Base-by-base conservation (phyloP, 1,284 basidiomycete species). In the Albatrellus sp. region DNA sequence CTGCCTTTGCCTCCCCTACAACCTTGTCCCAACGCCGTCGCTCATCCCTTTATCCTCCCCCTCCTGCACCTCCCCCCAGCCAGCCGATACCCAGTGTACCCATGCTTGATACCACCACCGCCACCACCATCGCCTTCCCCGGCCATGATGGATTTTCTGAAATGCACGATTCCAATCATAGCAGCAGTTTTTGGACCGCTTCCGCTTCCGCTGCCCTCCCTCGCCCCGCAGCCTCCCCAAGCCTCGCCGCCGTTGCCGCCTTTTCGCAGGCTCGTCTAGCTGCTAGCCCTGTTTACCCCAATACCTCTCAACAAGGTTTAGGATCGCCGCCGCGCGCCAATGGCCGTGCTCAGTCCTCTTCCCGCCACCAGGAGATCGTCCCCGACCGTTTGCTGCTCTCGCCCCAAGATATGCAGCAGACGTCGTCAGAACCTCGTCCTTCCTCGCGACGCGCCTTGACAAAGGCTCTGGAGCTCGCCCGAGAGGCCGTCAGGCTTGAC, bases 381-480 rank as follows among this genome's bases (percentile, higher is more conserved):
- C 65, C 63, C 44, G 69, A 70, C 53, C 64, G 67, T 44, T 55
- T 69, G 3, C 53, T 71, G 12, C 61, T 72, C 31, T 67, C 72
- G 28, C 66, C 73, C 12, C 60, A 64, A 29, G 63, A 66, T 54
- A 56, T 70, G 43, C 64, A 68, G 16, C 69, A 10, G n/a, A n/a
- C 69, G 30, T 39, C 55, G 7, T 40, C 55, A 2, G 46, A 53
- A n/a, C 58, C 60, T 19, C 55, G 61, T 40, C 80, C 84, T 10
- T 89, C 85, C 19, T 87, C 86, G 31, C 72, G 85, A 44, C 73
- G 81, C 47, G 83, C 86, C 17, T 65, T 89, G 29, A 89, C 86
- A 16, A 72, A 70, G 51, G 86, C 85, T 2, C 64, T 90, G 41
- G 84, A 88, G 54, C 70, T 90, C n/a, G 85, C 85, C 28, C 74